phyloP scores from a whole-genome alignment of 2,329 filamentous ascomycete genomes.

The Spiromastix sp. region DNA sequence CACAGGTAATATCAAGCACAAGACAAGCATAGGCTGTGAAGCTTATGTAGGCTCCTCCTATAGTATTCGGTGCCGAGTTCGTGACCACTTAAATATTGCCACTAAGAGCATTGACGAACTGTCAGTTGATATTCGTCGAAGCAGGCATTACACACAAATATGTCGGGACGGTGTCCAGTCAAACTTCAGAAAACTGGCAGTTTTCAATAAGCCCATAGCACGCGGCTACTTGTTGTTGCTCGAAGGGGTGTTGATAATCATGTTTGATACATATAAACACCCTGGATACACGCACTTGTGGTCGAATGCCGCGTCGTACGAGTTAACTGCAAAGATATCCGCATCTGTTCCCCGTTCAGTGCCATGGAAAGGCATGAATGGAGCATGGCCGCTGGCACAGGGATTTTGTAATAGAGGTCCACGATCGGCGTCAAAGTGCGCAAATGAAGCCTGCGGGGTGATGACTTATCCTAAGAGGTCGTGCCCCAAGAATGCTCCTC shows the following conservation, averaged over 20 bases:
- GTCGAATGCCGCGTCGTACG: background rate
- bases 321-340: background rate
- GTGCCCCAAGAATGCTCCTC: background rate
- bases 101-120: background rate
- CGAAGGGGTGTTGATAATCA: background rate
- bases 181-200: background rate
- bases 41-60: background rate
- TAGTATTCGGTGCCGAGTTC: background rate
- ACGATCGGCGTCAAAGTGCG: background rate
- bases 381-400: background rate
- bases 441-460: background rate
- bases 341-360: background rate
- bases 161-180: background rate
- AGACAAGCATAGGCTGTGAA: too few species aligned
- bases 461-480: background rate
- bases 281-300: background rate
- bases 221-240: background rate
- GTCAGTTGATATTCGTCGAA: background rate
- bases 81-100: background rate
- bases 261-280: background rate
- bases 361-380: background rate
- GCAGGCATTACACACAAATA: background rate
- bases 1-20: background rate
- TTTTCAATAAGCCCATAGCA: background rate
- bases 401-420: background rate